phyloP scores from a whole-genome alignment of 495 filamentous ascomycete species.

The Sabuloglossum arenarium region DNA sequence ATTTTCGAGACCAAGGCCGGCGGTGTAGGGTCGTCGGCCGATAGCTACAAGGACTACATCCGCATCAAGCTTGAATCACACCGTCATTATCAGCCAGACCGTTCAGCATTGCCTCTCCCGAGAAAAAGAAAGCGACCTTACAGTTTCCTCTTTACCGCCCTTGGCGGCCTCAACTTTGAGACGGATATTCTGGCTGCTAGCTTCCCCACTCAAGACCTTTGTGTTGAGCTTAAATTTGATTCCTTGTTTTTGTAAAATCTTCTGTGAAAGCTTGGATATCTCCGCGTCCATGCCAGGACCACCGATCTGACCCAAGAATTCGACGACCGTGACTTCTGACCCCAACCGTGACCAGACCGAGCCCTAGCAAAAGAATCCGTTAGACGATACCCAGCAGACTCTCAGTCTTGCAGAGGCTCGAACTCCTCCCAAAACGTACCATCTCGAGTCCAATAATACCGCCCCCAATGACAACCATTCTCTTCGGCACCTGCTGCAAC shows the following conservation, averaged over 20 bases:
- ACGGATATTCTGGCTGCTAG: slow-evolving; percentile 49
- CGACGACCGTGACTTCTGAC: slow-evolving; percentile 86
- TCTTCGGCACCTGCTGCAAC: slow-evolving; percentile 79
- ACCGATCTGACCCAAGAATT: slow-evolving; percentile 90
- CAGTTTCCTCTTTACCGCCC: slow-evolving; percentile 82
- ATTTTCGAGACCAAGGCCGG: slow-evolving; percentile 78
- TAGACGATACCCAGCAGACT: neutral
- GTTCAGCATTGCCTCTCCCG: neutral
- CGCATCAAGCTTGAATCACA: slow-evolving; percentile 49
- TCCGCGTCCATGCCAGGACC: slow-evolving; percentile 95
- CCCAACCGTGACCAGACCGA: slow-evolving; percentile 94
- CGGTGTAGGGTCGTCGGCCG: slow-evolving; percentile 84
- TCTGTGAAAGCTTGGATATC: slow-evolving; percentile 78
- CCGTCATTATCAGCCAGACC: neutral
- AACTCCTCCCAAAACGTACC: slow-evolving; percentile 24
- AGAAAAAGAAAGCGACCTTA: slow-evolving; percentile 21
- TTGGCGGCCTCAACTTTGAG: slow-evolving; percentile 81
- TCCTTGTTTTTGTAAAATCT: slow-evolving; percentile 87
- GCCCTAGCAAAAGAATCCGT: slow-evolving; percentile 27
- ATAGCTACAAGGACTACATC: slow-evolving; percentile 96
- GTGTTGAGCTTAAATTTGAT: slow-evolving; percentile 97
- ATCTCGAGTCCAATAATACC: slow-evolving; percentile 98
- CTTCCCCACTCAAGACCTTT: slow-evolving; percentile 78
- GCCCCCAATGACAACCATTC: slow-evolving; percentile 93
- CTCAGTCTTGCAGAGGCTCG: neutral